Percentiles rank a stretch among this genome's conserved stretches.
phyloP scores from a whole-genome alignment of 169 alveolate species.

The Cryptosporidium viatorum region DNA sequence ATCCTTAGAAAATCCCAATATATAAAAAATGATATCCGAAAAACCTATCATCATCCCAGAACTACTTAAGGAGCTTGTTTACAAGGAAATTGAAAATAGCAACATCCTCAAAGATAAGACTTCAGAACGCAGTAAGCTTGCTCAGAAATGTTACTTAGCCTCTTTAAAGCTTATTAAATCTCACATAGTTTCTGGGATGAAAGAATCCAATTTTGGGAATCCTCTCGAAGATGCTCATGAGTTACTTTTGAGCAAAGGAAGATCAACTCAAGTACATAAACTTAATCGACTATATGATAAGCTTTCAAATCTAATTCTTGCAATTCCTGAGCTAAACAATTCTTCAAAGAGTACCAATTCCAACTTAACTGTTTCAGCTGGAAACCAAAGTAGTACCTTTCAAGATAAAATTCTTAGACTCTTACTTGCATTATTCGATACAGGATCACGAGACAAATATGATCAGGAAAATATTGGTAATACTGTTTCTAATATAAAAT shows the following conservation, averaged over 20 bases:
- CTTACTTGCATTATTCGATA: conserved; percentile 23
- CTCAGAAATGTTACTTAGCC: conserved; percentile 41
- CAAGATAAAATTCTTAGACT: conserved; percentile 33
- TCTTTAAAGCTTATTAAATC: conserved; percentile 47
- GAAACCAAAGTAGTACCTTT: neutral
- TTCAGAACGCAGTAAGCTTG: conserved; percentile 8
- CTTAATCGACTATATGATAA: conserved; percentile 33
- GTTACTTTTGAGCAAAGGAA: conserved; percentile 17
- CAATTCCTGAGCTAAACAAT: conserved; percentile 44
- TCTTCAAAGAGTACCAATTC: neutral
- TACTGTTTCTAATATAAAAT: neutral
- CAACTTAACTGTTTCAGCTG: neutral
- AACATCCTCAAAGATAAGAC: neutral
- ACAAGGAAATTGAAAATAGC: conserved; percentile 21
- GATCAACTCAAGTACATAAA: conserved; percentile 50
- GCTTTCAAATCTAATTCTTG: conserved; percentile 14
- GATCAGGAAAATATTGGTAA: neutral
- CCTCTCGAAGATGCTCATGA: conserved; percentile 67
- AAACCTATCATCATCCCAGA: conserved; percentile 69
- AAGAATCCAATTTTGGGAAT: conserved; percentile 11
- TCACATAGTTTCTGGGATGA: conserved; percentile 61
- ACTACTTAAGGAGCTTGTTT: conserved; percentile 54
- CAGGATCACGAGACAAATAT: conserved; percentile 6
- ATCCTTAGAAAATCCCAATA: neutral
- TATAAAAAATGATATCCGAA: neutral